phyloP scores from a whole-genome alignment of 2,329 filamentous ascomycete species.

The Mycocentrospora acerina region DNA sequence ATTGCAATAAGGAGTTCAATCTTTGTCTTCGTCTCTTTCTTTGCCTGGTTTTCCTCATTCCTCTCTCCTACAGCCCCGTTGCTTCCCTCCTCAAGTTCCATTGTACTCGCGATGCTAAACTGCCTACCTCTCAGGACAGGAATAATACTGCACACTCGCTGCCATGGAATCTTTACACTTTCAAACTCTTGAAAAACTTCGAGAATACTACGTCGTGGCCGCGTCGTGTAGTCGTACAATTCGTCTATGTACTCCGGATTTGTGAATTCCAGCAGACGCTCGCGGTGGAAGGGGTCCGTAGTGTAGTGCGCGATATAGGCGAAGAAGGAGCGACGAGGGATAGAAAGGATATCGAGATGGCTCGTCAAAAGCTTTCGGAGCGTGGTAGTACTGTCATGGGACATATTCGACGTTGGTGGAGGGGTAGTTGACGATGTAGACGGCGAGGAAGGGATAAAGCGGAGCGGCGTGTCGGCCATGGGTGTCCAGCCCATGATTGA shows the following conservation, averaged over 20 bases:
- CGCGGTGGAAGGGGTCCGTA: constrained; percentile 69
- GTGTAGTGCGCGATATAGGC: constrained; percentile 75
- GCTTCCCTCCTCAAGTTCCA: constrained; percentile 25
- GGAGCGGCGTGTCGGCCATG: constrained; percentile 70
- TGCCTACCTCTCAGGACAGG: constrained; percentile 84
- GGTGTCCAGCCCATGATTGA: constrained; percentile 74
- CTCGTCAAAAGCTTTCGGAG: constrained; percentile 76
- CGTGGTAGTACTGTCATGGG: constrained; percentile 53
- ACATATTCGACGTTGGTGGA: constrained; percentile 43
- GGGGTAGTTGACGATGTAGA: constrained; percentile 38
- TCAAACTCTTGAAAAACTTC: constrained; percentile 92
- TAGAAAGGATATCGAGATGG: constrained; percentile 85
- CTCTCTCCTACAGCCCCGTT: constrained; percentile 1
- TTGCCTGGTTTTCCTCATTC: too few species aligned
- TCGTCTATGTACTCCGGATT: constrained; percentile 81
- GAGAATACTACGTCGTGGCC: constrained; percentile 84
- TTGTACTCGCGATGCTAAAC: constrained; percentile 87
- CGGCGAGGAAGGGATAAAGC: constrained; percentile 47
- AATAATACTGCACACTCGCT: constrained; percentile 70
- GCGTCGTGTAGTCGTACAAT: constrained; percentile 92
- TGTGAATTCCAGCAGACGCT: constrained; percentile 81
- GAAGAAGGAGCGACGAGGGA: constrained; percentile 87
- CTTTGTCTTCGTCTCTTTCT: constrained; percentile 39
- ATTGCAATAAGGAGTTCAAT: constrained; percentile 81
- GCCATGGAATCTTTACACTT: constrained; percentile 76